Evolutionary conservation across 441 rosid species (phyloP), one percentile per base, ranked within the genome.

Genomic region (Gossypium gossypioides): DNA sequence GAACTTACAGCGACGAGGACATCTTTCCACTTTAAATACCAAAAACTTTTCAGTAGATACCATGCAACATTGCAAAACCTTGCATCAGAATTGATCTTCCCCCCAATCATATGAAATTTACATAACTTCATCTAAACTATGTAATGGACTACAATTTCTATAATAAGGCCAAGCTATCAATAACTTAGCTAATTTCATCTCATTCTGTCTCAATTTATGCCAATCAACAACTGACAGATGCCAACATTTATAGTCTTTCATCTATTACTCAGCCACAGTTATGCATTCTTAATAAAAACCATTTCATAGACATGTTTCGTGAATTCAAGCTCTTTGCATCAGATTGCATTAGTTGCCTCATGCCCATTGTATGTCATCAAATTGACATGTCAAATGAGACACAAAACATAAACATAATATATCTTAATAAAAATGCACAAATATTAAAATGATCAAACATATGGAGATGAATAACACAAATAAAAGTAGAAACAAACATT

Each of bases 401-500:
- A 8, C 4, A 15, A 50, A 67, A 22, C 58, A 50, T 7, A 8
- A 67, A 24, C 57, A 8, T 25, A 27, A 67, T 67, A 57, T n/a
- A 12, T 24, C 27, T 8, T 40, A 55, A 55, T 16, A 40, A 48
- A 32, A 52, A 64, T 42, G n/a, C 22, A 32, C 9, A 3, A 25
- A 7, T 0, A 22, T 22, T 40, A 59, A 46, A 37, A 62, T 19
- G n/a, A 51, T 72, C 69, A 62, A 72, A 63, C 32, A 32, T 29
- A 15, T 27, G 29, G 40, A 34, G 27, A 37, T 15, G 58, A 24
- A 68, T 8, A 8, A 37, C 6, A 22, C 55, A 66, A 68, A 19
- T 2, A 3, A 54, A 40, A 72, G 66, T 32, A 52, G 25, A 60
- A 69, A 73, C 12, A 16, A 74, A 25, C 65, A 73, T 50, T 64